Evolutionary conservation across 768 basidiomycete species (phyloP).

Genomic region (Kwoniella sp.): DNA sequence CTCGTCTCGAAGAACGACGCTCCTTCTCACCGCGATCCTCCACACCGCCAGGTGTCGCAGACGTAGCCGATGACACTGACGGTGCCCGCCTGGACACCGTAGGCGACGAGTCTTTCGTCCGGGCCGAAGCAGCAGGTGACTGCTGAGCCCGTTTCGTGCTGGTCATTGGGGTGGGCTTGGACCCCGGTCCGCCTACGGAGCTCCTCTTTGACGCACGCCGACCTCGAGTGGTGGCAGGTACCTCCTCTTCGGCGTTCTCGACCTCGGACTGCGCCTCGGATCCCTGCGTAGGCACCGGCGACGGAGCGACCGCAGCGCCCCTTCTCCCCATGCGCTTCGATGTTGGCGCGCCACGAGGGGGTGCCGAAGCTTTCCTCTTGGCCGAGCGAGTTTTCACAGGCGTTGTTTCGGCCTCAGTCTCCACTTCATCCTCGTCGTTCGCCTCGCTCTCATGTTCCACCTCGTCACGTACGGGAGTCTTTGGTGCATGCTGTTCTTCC

Average conservation of each 20-base stretch:
- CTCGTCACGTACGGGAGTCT: too few relatives aligned
- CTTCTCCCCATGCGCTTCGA: constrained; percentile 21
- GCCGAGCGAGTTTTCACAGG: constrained; percentile 7
- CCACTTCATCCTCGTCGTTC: background rate
- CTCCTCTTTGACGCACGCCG: constrained; percentile 9
- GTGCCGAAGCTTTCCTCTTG: constrained; percentile 28
- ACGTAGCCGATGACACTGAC: constrained; percentile 24
- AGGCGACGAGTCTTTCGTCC: constrained; percentile 29
- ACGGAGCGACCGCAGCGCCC: background rate
- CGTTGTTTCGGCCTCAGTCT: background rate
- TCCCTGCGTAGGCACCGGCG: constrained; percentile 1
- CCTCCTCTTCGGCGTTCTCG: constrained; percentile 26
- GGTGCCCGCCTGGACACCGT: constrained; percentile 24
- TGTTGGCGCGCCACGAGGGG: constrained; percentile 19
- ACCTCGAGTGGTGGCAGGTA: constrained; percentile 9
- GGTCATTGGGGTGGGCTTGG: background rate
- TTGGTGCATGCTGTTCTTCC: background rate
- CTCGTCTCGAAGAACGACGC: constrained; percentile 2
- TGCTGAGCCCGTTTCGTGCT: constrained; percentile 3
- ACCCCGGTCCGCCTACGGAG: background rate
- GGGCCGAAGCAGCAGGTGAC: constrained; percentile 19
- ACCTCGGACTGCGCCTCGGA: constrained; percentile 10
- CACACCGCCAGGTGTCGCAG: constrained; percentile 15
- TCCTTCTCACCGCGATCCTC: constrained; percentile 4
- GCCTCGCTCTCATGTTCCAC: background rate